Percentiles rank a stretch among this genome's conserved stretches.
phyloP scores from a whole-genome alignment of 179 eudicot species.

The Amaranthus tricolor region DNA sequence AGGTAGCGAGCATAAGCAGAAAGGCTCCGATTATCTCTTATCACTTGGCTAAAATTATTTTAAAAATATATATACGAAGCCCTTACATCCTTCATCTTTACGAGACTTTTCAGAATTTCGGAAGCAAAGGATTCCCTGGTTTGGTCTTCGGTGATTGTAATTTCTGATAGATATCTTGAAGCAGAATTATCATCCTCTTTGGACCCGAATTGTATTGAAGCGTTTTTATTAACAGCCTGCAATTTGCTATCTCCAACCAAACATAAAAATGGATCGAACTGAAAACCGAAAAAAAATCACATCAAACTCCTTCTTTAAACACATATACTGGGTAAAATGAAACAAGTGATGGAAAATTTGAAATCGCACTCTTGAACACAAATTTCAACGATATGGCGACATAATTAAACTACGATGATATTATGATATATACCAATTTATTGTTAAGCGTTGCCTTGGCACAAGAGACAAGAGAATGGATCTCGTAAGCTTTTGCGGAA shows the following conservation, averaged over 20 bases:
- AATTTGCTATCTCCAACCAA: slow-evolving; percentile 72
- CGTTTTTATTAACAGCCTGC: slow-evolving; percentile 43
- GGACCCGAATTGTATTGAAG: slow-evolving; percentile 48
- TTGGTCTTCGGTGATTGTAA: slow-evolving; percentile 48
- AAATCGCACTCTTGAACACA: background rate
- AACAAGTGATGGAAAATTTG: background rate
- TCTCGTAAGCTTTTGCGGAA: slow-evolving; percentile 72
- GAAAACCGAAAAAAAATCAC: slow-evolving; percentile 19
- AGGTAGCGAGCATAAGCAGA: background rate
- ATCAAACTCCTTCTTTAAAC: slow-evolving; percentile 9
- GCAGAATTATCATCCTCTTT: slow-evolving; percentile 64
- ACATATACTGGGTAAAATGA: background rate
- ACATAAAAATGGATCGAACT: slow-evolving; percentile 71
- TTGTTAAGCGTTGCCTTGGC: slow-evolving; percentile 61
- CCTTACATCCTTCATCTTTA: slow-evolving; percentile 48
- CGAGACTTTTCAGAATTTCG: slow-evolving; percentile 49
- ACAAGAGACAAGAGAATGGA: slow-evolving; percentile 54
- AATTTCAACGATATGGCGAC: background rate
- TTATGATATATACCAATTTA: slow-evolving; percentile 39
- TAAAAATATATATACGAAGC: background rate
- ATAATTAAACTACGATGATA: background rate
- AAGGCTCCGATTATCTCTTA: too few species aligned
- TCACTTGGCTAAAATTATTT: background rate
- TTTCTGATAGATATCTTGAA: slow-evolving; percentile 47
- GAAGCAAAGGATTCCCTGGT: slow-evolving; percentile 53